A percentile compares a stretch with the other conserved stretches of the same genome.
phyloP scores from a whole-genome alignment of 2,329 filamentous ascomycete species.

The Fusarium haematococcum region DNA sequence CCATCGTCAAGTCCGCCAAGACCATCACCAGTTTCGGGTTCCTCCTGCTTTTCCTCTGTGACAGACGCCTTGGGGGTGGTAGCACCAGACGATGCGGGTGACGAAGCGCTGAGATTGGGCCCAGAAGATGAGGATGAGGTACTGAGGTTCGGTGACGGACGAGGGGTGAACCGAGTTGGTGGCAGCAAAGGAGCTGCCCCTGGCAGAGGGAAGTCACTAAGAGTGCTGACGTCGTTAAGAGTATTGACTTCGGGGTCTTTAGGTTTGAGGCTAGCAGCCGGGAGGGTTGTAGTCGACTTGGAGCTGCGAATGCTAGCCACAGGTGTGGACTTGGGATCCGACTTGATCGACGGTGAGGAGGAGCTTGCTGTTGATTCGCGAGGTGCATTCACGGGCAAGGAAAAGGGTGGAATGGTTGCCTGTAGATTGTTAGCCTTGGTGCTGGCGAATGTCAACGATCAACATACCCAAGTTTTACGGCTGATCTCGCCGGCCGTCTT shows the following conservation, averaged over 20 bases:
- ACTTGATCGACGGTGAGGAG: slow-evolving; percentile 21
- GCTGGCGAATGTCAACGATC: neutral
- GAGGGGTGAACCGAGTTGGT: slow-evolving; percentile 30
- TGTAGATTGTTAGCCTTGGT: slow-evolving; percentile 25
- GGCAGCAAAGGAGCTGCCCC: slow-evolving; percentile 42
- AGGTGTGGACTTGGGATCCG: slow-evolving; percentile 20
- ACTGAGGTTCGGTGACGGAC: slow-evolving; percentile 11
- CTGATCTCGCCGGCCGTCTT: slow-evolving; percentile 86
- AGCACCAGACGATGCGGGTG: slow-evolving; percentile 14
- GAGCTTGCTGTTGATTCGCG: slow-evolving; percentile 18
- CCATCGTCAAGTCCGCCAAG: slow-evolving; percentile 47
- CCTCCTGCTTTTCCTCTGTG: slow-evolving; percentile 10
- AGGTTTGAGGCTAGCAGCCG: neutral
- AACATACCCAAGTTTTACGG: slow-evolving; percentile 77
- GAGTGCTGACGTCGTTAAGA: slow-evolving; percentile 41
- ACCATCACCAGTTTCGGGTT: slow-evolving; percentile 25
- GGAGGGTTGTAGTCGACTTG: slow-evolving; percentile 23
- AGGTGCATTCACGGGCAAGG: slow-evolving; percentile 29
- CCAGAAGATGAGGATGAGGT: slow-evolving; percentile 30
- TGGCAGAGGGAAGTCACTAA: slow-evolving; percentile 45
- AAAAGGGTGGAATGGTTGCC: slow-evolving; percentile 43
- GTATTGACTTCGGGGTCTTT: slow-evolving; percentile 38
- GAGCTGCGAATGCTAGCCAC: slow-evolving; percentile 37
- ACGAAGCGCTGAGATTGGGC: slow-evolving; percentile 5
- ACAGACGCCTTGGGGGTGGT: slow-evolving; percentile 25